Percentiles rank a stretch among this genome's conserved stretches.
phyloP scores from a whole-genome alignment of 2,329 filamentous ascomycete genomes.

The Herpotrichia juniperi region DNA sequence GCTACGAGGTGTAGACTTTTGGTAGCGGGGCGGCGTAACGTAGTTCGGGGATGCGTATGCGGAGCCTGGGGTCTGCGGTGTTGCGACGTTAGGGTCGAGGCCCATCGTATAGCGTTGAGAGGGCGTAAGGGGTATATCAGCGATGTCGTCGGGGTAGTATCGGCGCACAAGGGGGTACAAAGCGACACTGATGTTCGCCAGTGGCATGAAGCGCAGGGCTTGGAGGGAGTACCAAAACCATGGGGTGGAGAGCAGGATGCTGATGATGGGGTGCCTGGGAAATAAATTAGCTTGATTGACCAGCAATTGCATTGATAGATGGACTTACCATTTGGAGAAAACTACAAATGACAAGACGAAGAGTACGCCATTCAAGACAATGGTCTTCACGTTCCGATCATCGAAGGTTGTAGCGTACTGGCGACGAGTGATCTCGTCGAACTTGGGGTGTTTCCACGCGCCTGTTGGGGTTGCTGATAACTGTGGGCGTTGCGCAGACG shows the following conservation, averaged over 20 bases:
- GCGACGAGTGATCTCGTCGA: conserved; percentile 84
- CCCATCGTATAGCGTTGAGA: conserved; percentile 85
- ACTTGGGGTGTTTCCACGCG: conserved; percentile 87
- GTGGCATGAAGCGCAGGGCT: conserved; percentile 60
- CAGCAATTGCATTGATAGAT: not conserved
- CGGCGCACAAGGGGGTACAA: conserved; percentile 74
- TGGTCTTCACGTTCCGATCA: conserved; percentile 73
- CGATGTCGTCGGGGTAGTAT: conserved; percentile 68
- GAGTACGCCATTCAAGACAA: conserved; percentile 70
- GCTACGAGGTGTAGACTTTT: conserved; percentile 72
- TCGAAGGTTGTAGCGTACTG: conserved; percentile 80
- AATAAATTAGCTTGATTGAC: conserved; percentile 14
- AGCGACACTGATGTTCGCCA: conserved; percentile 71
- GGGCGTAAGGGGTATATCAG: conserved; percentile 91
- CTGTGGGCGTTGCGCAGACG: conserved; percentile 30
- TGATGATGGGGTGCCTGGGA: conserved; percentile 43
- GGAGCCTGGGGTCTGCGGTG: conserved; percentile 69
- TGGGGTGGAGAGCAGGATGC: conserved; percentile 42
- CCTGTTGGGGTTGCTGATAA: conserved; percentile 59
- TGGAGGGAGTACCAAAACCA: conserved; percentile 49
- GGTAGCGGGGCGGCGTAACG: conserved; percentile 86
- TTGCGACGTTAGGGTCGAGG: conserved; percentile 67
- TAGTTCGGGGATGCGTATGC: conserved; percentile 59
- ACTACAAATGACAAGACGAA: conserved; percentile 56
- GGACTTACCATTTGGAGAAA: conserved; percentile 27